Base-by-base conservation (phyloP, 164 flowering plant species). In the Sedum album region DNA sequence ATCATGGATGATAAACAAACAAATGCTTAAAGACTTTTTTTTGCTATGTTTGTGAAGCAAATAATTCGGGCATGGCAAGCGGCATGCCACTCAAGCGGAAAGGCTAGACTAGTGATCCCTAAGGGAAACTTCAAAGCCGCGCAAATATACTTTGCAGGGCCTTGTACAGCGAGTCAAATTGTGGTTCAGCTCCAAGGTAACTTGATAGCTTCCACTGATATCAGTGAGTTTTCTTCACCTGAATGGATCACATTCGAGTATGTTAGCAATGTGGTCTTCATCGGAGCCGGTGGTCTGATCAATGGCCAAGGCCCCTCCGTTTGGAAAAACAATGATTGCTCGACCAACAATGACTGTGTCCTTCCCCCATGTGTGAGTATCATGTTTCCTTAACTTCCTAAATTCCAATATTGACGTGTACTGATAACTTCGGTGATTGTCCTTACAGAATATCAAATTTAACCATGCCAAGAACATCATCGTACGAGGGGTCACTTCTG, bases 251-350 rank as follows among this genome's bases (percentile, higher is more conserved):
- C 62, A 28, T 57, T 57, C 35, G 62, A 57, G 33, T 57, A 57
- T 28, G 62, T 57, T 28, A 15, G 14, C 33, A 28, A 28, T 57
- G 62, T 57, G 62, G 33, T 57, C 33, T 30, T 57, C 62, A 30
- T 57, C 14, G 62, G 62, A 13, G 62, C 62, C 33, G 62, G 62
- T 57, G 62, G 62, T 6, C 31, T 30, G 1, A 57, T 57, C 62
- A 57, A 57, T 20, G 62, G 62, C 62, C 62, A 57, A 57, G 62
- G 62, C 62, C 35, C 62, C 33, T 57, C 62, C 18, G n/a, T 57
- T 28, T 57, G 62, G 62, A 57, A 57, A 57, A 57, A 57, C 62
- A 57, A 57, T 20, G 62, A 57, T 30, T 57, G 62, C 62, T 11
- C 31, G 20, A 57, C 33, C 62, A 57, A 57, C 62, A 4, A 33